Evolutionary conservation across 768 basidiomycete species (phyloP), one percentile per base, ranked within the genome.

Genomic region (Amanita exitialis): DNA sequence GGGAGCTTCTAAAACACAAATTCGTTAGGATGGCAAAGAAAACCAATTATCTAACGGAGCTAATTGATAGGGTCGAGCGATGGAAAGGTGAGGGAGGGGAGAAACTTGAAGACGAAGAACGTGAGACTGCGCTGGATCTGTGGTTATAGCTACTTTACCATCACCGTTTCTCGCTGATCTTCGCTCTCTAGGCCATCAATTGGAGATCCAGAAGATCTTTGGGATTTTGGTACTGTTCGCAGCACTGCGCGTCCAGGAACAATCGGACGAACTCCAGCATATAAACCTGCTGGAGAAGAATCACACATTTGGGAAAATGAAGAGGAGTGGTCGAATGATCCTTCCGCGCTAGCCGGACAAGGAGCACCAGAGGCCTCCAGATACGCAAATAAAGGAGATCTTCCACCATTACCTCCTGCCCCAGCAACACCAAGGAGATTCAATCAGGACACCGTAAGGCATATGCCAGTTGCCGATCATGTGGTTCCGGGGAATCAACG

Each of bases 151-250:
- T 42, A 15, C 66, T 18, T 39, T 20, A 20, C 37, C 27, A 37
- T 52, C 45, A 49, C 49, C 36, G 43, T n/a, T 27, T 27, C 21
- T 43, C 4, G 30, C 39, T 43, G 47, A 27, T 25, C 44, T 51
- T 34, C 27, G 42, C 47, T 57, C 48, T 8, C n/a, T 54, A 86
- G 83, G 44, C 72, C 73, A 44, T 64, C 69, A 10, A 71, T 72
- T 49, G 75, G 73, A 34, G 85, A 87, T 57, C 73, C 77, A 2
- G 89, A 90, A 47, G 91, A 94, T 56, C 69, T 97, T 30, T 98
- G 95, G 95, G 95, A 98, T 64, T 96, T 97, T 67, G 95, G 95
- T 12, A 98, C 95, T 6, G 86, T 98, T 42, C 86, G 90, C 51
- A 84, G 92, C 59, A 79, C 78, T 38, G 68, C 74, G 41, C 69